Evolutionary conservation across 2,329 filamentous ascomycete genomes (phyloP), one percentile per base, ranked within the genome.

Genomic region (Pseudopithomyces chartarum): DNA sequence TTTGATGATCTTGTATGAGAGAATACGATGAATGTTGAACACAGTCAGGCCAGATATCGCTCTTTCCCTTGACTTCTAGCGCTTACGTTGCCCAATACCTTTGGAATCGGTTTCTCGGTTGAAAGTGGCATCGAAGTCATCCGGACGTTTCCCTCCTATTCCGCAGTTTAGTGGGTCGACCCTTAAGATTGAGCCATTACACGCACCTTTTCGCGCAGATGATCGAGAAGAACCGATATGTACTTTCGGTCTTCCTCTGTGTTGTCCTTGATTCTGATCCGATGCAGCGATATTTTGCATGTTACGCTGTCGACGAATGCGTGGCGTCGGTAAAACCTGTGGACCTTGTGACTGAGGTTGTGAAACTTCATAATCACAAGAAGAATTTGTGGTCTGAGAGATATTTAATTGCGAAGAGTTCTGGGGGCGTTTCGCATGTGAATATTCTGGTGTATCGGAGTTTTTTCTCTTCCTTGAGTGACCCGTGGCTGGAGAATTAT

Each of bases 391-490:
- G 2, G 45, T 23, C 12, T 48, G 32, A 32, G 42, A 47, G 46
- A 6, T 13, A 47, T 23, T 22, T 39, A 19, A n/a, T 17, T 52
- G 52, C n/a, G 58, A 50, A 3, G 45, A 51, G 34, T 26, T 54
- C 1, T 56, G 52, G 19, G 49, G 43, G n/a, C 48, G 61, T 51
- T 69, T 69, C 13, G 43, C 43, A 10, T 42, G 11, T 12, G 1
- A 17, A 17, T 48, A 29, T 15, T 45, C 43, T 5, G 55, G 53
- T n/a, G 17, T 19, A 32, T 57, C 22, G 26, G 54, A 33, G 20
- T 33, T 47, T 44, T 63, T 64, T 15, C 67, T 57, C 55, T 67
- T 68, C 0, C 48, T 51, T 15, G 26, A 46, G 13, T 29, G 8
- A 8, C 26, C 26, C 8, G 26, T 29, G 8, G 26, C 26, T 4